A percentile compares a stretch with the other conserved stretches of the same genome.
Conservation (phyloP, 2,329 filamentous ascomycete species). For the Diaporthe ampelina region DNA sequence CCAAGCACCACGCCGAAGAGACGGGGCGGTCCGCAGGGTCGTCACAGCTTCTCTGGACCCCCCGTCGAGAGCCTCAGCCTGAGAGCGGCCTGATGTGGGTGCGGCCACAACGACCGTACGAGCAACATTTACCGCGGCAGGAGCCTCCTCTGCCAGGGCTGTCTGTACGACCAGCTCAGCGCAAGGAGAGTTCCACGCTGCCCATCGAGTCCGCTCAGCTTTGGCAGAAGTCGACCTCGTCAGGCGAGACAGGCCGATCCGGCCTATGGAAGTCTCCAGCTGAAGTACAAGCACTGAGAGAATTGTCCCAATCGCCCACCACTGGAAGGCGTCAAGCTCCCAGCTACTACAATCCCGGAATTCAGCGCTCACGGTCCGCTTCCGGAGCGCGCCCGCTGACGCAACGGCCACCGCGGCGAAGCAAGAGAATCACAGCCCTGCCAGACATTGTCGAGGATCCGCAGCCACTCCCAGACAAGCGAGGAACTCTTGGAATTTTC, state of each 20-base stretch:
- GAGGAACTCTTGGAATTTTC: slow-evolving; percentile 73
- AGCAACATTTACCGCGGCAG: slow-evolving; percentile 23
- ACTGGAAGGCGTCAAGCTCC: slow-evolving; percentile 28
- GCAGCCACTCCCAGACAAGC: slow-evolving; percentile 69
- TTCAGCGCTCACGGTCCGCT: slow-evolving; percentile 46
- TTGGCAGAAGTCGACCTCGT: slow-evolving; percentile 54
- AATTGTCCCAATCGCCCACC: not conserved
- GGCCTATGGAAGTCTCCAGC: slow-evolving; percentile 51
- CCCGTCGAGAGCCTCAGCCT: slow-evolving; percentile 33
- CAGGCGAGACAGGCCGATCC: slow-evolving; percentile 38
- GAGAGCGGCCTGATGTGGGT: slow-evolving; percentile 47
- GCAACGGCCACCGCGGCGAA: slow-evolving; percentile 67
- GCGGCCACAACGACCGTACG: slow-evolving; percentile 40
- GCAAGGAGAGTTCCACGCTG: slow-evolving; percentile 52
- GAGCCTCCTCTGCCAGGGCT: slow-evolving; percentile 49
- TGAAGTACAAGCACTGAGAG: slow-evolving; percentile 14
- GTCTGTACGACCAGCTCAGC: slow-evolving; percentile 52
- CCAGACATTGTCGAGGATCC: slow-evolving; percentile 76
- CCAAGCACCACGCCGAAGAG: slow-evolving; percentile 23
- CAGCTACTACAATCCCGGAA: slow-evolving; percentile 36
- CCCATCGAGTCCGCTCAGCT: slow-evolving; percentile 54
- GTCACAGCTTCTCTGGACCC: slow-evolving; percentile 48
- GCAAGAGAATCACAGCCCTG: slow-evolving; percentile 69
- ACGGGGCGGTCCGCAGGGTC: not conserved
- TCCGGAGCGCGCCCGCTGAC: slow-evolving; percentile 58